Evolutionary conservation across 2,329 filamentous ascomycete species (phyloP).

Genomic region (Diplodia intermedia): DNA sequence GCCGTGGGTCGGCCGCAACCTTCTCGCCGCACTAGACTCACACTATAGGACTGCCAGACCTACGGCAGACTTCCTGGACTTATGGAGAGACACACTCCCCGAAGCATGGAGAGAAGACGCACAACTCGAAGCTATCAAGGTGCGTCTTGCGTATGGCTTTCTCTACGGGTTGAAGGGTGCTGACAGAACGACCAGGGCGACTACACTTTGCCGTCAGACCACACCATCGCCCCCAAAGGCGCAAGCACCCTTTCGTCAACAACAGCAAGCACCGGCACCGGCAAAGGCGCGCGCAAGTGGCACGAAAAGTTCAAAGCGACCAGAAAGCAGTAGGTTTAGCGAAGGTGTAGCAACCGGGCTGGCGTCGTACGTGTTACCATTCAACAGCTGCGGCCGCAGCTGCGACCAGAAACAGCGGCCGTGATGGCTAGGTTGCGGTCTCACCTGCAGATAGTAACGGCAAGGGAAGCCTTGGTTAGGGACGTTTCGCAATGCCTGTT

Average conservation of each 20-base stretch:
- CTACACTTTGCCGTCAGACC: conserved; percentile 44
- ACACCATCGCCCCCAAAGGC: conserved; percentile 43
- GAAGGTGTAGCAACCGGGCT: conserved; percentile 7
- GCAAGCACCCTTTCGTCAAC: conserved; percentile 29
- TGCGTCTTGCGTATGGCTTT: background rate
- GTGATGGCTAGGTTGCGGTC: background rate
- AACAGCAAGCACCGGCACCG: conserved; percentile 33
- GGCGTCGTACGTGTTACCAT: conserved; percentile 19
- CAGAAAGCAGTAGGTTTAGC: conserved; percentile 15
- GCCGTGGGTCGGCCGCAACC: conserved; percentile 42
- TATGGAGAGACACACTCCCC: conserved; percentile 49
- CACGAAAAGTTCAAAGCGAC: conserved; percentile 45
- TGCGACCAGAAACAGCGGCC: conserved; percentile 10
- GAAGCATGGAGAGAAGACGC: conserved; percentile 47
- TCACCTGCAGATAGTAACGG: conserved; percentile 19
- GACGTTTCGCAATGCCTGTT: conserved; percentile 31
- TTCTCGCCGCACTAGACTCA: conserved; percentile 42
- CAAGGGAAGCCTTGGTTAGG: conserved; percentile 21
- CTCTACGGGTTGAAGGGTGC: background rate
- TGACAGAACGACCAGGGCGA: conserved; percentile 32
- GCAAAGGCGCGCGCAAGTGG: conserved; percentile 47
- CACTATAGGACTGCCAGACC: conserved; percentile 37
- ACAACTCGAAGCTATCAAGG: conserved; percentile 43
- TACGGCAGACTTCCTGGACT: conserved; percentile 46
- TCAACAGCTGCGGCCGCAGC: conserved; percentile 25